phyloP scores from a whole-genome alignment of 2,329 filamentous ascomycete genomes.

The Talaromyces amestolkiae region DNA sequence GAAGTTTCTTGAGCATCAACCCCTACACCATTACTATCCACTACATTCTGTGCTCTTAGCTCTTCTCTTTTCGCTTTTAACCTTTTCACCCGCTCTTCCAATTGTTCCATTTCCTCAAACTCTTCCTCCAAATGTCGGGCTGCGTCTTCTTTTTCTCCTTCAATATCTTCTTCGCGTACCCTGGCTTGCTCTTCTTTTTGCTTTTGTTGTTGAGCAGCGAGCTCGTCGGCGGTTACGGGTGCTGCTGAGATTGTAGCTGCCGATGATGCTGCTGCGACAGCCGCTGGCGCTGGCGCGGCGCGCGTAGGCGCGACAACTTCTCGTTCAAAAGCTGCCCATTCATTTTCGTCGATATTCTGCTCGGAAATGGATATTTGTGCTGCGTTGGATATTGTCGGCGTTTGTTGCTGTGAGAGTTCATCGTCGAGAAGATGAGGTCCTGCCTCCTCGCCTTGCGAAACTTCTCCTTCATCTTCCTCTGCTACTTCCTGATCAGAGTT shows the following conservation, averaged over 20 bases:
- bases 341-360: slow-evolving; percentile 64
- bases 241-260: slow-evolving; percentile 66
- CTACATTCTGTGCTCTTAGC: slow-evolving; percentile 48
- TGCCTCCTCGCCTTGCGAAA: slow-evolving; percentile 27
- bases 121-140: slow-evolving; percentile 70
- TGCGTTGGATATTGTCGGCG: slow-evolving; percentile 8
- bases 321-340: slow-evolving; percentile 85
- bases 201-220: slow-evolving; percentile 55
- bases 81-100: slow-evolving; percentile 67
- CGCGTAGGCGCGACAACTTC: slow-evolving; percentile 62
- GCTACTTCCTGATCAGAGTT: slow-evolving; percentile 22
- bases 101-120: slow-evolving; percentile 77
- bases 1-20: slow-evolving; percentile 7
- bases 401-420: neutral
- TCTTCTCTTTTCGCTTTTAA: slow-evolving; percentile 71
- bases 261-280: slow-evolving; percentile 32
- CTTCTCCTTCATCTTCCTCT: slow-evolving; percentile 30
- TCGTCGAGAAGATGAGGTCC: slow-evolving; percentile 25
- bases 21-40: slow-evolving; percentile 22
- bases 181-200: slow-evolving; percentile 42
- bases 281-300: slow-evolving; percentile 31
- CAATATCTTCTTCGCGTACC: slow-evolving; percentile 53
- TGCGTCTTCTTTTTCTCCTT: slow-evolving; percentile 75
- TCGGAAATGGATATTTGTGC: slow-evolving; percentile 19
- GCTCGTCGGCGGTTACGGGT: slow-evolving; percentile 63